Evolutionary conservation across 164 flowering plant species (phyloP), one percentile per base, ranked within the genome.

Genomic region (Vitis rupestris): DNA sequence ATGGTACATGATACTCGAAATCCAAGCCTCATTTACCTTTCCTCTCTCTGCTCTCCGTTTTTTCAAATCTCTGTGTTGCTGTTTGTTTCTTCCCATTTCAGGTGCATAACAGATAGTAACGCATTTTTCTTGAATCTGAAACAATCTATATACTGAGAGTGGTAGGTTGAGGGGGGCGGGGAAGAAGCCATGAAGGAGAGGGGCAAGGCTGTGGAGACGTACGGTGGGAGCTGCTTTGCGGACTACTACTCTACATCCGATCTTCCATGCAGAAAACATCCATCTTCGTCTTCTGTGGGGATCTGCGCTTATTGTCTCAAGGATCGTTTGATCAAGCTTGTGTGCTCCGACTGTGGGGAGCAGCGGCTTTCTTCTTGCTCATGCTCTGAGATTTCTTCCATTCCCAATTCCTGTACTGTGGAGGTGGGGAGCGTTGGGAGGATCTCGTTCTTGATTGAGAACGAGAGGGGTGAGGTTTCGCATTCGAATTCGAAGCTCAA

Each of bases 321-420:
- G 58, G 98, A 93, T 13, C 81, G 90, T 16, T 69, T 93, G 31
- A 65, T 85, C 51, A 81, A 81, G 59, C 82, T 93, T n/a, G 92
- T 90, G 0, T 93, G 98, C 76, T 78, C 93, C 2, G 91, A 88
- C 52, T 90, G 96, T 69, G 98, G 97, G 11, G 96, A 93, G 72
- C 94, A 86, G 69, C 75, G 96, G 4, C 84, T 87, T 62, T 90
- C 98, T 19, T 90, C 93, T 0, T 92, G 96, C 66, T 90, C 96
- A 27, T 92, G 95, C 80, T 89, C 94, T 6, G 91, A 84, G 53
- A 68, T 79, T 71, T 85, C 91, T 11, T 81, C 87, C 37, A 76
- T 79, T 67, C 80, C 81, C 9, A 83, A 79, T 69, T 86, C 89
- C 1, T 82, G 79, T 69, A 65, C 79, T 15, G 82, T 77, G 16